Conservation (phyloP, 148 eudicot genomes). For the Arbutus unedo region DNA sequence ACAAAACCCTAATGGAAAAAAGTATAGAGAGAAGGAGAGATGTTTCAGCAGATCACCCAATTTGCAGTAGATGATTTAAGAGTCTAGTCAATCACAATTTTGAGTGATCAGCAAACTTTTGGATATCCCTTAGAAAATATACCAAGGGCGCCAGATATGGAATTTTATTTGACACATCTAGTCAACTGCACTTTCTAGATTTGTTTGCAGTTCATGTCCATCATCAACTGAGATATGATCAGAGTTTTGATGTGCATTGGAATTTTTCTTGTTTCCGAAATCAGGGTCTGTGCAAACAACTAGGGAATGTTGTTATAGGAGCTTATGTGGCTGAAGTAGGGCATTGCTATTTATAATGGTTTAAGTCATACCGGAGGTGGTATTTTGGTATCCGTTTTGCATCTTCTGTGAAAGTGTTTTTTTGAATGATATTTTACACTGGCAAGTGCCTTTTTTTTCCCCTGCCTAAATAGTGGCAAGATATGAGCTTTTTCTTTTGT, state of each 20-base stretch:
- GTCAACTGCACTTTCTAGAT: not conserved
- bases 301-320: not conserved
- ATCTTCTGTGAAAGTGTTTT: not conserved
- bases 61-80: not conserved
- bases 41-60: too few species aligned
- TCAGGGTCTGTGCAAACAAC: not conserved
- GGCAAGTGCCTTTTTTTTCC: not conserved
- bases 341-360: not conserved
- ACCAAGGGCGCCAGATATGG: not conserved
- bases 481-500: not conserved
- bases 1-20: too few species aligned
- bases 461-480: not conserved
- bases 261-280: not conserved
- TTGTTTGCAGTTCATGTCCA: not conserved
- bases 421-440: not conserved
- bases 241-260: not conserved
- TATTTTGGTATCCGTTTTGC: not conserved
- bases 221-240: not conserved
- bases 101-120: not conserved
- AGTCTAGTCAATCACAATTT: not conserved
- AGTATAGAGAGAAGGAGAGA: too few species aligned
- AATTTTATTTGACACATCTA: not conserved
- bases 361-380: not conserved
- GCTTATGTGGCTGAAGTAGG: not conserved
- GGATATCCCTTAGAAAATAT: not conserved